Base-by-base conservation (phyloP, 2,329 filamentous ascomycete species). In the Ophiostoma quercus region DNA sequence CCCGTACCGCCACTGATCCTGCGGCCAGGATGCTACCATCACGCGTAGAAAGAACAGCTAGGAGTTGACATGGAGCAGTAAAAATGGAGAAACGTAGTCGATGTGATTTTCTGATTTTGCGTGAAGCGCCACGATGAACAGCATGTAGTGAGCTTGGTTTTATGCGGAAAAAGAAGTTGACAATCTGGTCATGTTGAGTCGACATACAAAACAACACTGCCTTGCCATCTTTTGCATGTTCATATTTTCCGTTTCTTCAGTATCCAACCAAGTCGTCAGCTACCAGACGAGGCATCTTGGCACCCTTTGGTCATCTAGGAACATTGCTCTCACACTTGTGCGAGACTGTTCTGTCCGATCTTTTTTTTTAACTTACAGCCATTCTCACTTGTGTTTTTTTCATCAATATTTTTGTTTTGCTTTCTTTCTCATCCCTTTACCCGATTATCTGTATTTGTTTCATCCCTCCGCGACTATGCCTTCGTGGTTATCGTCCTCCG, bases 401-500 rank as follows among this genome's bases (percentile, higher is more conserved):
- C 11, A 14, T 14, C 11, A 3, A 51, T 22, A 51, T 19, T n/a
- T 16, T 51, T 16, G 47, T n/a, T 22, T 51, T 19, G 5, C 14
- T 51, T 22, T 8, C 16, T 22, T 41, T 41, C 3, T 51, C 47
- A 19, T 51, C n/a, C 5, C 12, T 51, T 51, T 19, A n/a, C 14
- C n/a, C 8, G 4, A 6, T 51, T 51, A 51, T 22, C 43, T 19
- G 16, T 14, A n/a, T 51, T 51, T 19, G 1, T n/a, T n/a, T 22
- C 47, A 7, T 16, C 19, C 47, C 47, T 51, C n/a, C 16, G 16
- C 47, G 19, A 22, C 54, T 62, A 25, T 69, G 43, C 62, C 62
- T 19, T 41, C 62, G 7, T 69, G 68, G 68, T 4, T 69, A 19
- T 57, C 68, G 32, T 66, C 68, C 5, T 12, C 47, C n/a, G 68